Base-by-base conservation (phyloP, 2,329 filamentous ascomycete genomes). In the Stachybotrys chartarum region DNA sequence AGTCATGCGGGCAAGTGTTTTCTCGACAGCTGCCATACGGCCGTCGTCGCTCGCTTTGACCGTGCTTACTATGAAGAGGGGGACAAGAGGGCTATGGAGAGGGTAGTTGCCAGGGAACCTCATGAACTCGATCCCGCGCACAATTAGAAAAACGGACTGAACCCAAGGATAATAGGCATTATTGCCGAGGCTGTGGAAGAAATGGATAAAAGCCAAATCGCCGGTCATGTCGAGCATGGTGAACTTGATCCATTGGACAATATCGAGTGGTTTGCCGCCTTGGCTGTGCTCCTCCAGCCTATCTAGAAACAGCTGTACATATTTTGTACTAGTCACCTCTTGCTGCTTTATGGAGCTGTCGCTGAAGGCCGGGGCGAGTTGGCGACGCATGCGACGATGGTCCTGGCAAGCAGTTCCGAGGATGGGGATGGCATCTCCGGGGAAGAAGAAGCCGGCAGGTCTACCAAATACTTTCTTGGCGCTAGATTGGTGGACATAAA, bases 171-270 rank as follows among this genome's bases (percentile, higher is more conserved):
- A 64, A 50, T 63, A 62, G 30, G 59, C 59, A 44, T 58, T 59
- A 47, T 60, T 63, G n/a, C 66, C 58, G 8, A 75, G 59, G 55
- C 68, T 68, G 16, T 63, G 61, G 57, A 75, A 77, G 0, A 72
- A 68, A 50, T 77, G 70, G 12, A 72, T 74, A 58, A 78, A 79
- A 0, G 72, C 68, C 32, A 79, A 64, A 47, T 68, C 61, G 7
- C 66, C 65, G n/a, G 75, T 70, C 18, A 77, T 70, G 59, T 76
- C 74, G 56, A 77, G 72, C 0, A 72, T 69, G 2, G 66, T 61
- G 56, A 70, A 72, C 50, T 72, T 70, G 54, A 66, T 63, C 70
- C 70, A 74, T 35, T 68, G 59, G 11, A 63, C 62, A 56, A 73
- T 63, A 42, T 66, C 60, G 50, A 65, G 49, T 1, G 51, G 11